A percentile compares a stretch with the other conserved stretches of the same genome.
phyloP scores from a whole-genome alignment of 148 eudicot species.

The Fagopyrum tataricum region DNA sequence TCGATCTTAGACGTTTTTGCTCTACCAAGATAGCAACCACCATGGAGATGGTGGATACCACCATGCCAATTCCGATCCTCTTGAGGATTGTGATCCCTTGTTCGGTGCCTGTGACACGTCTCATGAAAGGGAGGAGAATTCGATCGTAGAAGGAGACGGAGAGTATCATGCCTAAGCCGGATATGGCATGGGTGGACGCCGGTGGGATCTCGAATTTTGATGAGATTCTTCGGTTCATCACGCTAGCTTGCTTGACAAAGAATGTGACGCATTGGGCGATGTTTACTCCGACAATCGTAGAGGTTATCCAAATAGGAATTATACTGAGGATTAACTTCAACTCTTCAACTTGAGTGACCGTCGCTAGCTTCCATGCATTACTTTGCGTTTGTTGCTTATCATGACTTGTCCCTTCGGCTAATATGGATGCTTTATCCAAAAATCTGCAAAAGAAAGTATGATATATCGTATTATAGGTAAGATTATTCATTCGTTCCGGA shows the following conservation, averaged over 20 bases:
- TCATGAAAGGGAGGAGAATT: slow-evolving; percentile 35
- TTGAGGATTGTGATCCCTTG: slow-evolving; percentile 47
- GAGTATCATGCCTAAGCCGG: slow-evolving; percentile 35
- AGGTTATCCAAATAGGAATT: slow-evolving; percentile 54
- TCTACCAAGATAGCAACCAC: slow-evolving; percentile 42
- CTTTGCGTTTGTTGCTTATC: not conserved
- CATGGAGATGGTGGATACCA: slow-evolving; percentile 33
- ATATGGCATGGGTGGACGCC: slow-evolving; percentile 33
- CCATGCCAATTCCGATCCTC: slow-evolving; percentile 59
- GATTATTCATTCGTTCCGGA: too few relatives aligned
- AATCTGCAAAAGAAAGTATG: slow-evolving; percentile 20
- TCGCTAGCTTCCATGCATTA: slow-evolving; percentile 52
- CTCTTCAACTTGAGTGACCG: slow-evolving; percentile 58
- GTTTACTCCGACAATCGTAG: slow-evolving; percentile 47
- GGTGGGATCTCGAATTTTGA: slow-evolving; percentile 41
- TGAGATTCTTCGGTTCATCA: slow-evolving; percentile 30
- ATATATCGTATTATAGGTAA: too few relatives aligned
- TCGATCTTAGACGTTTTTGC: slow-evolving; percentile 24
- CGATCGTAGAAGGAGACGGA: slow-evolving; percentile 40
- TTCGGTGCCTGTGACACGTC: slow-evolving; percentile 40
- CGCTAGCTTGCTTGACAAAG: slow-evolving; percentile 50
- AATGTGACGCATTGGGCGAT: slow-evolving; percentile 51
- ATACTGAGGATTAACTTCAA: slow-evolving; percentile 48
- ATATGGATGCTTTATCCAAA: slow-evolving; percentile 47
- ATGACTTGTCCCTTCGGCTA: slow-evolving; percentile 17